Conservation (phyloP, 2,329 filamentous ascomycete species). For the Pseudogymnoascus sp. region DNA sequence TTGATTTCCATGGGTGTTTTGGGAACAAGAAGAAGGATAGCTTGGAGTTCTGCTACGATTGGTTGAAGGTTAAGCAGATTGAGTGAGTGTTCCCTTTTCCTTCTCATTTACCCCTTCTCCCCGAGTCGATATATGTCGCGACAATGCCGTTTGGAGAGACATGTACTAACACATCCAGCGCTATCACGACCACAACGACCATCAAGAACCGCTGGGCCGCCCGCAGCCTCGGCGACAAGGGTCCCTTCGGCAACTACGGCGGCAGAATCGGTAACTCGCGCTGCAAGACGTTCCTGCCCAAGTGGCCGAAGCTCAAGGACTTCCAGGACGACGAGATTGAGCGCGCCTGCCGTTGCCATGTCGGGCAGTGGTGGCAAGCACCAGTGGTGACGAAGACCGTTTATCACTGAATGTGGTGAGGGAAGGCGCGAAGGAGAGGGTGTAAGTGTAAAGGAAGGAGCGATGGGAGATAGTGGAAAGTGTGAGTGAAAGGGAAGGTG, state of each 20-base stretch:
- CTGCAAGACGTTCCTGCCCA: neutral
- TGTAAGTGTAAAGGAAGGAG: neutral
- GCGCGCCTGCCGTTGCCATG: constrained; percentile 1
- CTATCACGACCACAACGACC: neutral
- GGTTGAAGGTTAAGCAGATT: constrained; percentile 5
- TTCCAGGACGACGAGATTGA: constrained; percentile 3
- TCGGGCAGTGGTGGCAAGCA: constrained; percentile 1
- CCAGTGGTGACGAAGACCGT: neutral
- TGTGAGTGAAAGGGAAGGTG: neutral
- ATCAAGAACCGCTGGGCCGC: constrained; percentile 1
- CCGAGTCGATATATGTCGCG: neutral
- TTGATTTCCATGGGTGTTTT: neutral
- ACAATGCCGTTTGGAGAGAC: neutral
- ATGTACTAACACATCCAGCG: neutral
- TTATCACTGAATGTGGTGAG: neutral
- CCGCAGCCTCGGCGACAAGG: neutral
- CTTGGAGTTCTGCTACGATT: neutral
- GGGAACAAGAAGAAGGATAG: neutral
- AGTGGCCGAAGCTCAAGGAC: constrained; percentile 7
- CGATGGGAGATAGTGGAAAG: neutral
- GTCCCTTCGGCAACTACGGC: neutral
- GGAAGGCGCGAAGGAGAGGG: neutral
- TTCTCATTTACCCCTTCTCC: neutral
- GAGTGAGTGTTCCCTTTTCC: neutral
- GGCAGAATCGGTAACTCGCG: neutral